Evolutionary conservation across 371 early-diverging fungal species (phyloP).

Genomic region (Antonospora locustae): DNA sequence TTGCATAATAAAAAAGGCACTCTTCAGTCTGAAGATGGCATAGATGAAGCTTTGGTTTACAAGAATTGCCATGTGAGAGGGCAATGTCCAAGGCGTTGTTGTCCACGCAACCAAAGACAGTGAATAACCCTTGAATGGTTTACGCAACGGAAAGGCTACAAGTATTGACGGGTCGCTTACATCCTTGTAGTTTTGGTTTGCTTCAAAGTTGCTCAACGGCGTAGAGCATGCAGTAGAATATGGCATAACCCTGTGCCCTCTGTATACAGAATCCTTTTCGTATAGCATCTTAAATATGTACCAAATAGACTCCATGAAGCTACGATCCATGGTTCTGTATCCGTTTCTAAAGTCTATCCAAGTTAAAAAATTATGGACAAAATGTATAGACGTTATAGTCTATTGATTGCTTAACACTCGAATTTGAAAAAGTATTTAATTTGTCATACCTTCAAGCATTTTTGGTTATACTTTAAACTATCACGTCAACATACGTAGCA

Average conservation of each 20-base stretch:
- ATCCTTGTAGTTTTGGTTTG: constrained; percentile 93
- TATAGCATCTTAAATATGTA: constrained; percentile 94
- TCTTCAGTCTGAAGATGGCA: constrained; percentile 69
- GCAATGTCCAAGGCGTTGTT: constrained; percentile 99
- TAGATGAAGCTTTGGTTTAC: constrained; percentile 83
- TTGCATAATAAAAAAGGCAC: constrained; percentile 27
- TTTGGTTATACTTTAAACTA: too few relatives aligned
- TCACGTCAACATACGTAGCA: too few relatives aligned
- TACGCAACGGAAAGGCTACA: constrained; percentile 69
- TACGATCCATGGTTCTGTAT: constrained; percentile 84
- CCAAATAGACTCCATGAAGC: constrained; percentile 97
- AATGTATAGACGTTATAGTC: too few relatives aligned
- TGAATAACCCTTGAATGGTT: constrained; percentile 62
- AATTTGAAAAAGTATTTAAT: too few relatives aligned
- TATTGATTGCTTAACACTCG: too few relatives aligned
- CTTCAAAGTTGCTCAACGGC: constrained; percentile 96
- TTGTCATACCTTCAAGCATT: too few relatives aligned
- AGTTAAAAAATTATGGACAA: too few relatives aligned
- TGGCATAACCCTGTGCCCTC: constrained; percentile 92
- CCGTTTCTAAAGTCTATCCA: constrained; percentile 99
- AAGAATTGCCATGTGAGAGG: constrained; percentile 79
- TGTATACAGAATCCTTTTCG: constrained; percentile 85
- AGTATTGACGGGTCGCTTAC: constrained; percentile 85
- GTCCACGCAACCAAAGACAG: constrained; percentile 88
- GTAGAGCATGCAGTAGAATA: constrained; percentile 89